These are phyloP conservation scores for Penicilliopsis zonata DNA, from an alignment of 495 filamentous ascomycete genomes.

Conservation along the genomic window DNA sequence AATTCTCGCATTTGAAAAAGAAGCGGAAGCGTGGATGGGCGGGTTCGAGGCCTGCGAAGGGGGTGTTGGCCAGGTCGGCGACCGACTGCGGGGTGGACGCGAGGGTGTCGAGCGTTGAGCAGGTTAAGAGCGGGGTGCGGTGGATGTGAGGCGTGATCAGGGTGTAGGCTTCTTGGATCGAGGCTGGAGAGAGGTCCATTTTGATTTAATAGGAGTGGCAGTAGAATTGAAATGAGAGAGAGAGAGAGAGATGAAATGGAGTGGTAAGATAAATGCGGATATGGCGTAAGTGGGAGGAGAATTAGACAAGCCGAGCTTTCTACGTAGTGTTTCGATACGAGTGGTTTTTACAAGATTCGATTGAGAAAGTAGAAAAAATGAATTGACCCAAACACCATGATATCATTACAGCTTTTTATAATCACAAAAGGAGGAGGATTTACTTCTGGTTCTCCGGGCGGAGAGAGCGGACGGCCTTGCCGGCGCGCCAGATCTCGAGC, in stretches of 20 bases:
- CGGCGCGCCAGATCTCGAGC: conserved; percentile 97
- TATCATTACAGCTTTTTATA: too few relatives aligned
- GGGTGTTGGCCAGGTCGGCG: conserved; percentile 40
- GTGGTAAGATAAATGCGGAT: too few relatives aligned
- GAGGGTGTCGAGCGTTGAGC: conserved; percentile 54
- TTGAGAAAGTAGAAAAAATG: too few relatives aligned
- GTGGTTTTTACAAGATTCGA: too few relatives aligned
- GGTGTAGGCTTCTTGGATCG: conserved; percentile 55
- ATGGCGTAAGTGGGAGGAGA: too few relatives aligned
- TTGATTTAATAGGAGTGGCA: too few relatives aligned
- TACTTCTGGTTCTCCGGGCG: conserved; percentile 91
- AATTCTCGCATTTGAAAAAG: conserved; percentile 96
- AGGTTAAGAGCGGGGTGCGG: conserved; percentile 72
- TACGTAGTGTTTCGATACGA: too few relatives aligned
- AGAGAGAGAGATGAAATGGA: too few relatives aligned
- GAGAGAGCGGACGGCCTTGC: conserved; percentile 90
- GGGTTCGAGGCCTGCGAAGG: conserved; percentile 44
- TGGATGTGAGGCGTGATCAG: conserved; percentile 70
- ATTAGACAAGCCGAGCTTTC: too few relatives aligned
- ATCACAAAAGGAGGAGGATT: too few relatives aligned
- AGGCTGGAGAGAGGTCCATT: conserved; percentile 50
- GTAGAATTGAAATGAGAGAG: too few relatives aligned
- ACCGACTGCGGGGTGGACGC: conserved; percentile 58
- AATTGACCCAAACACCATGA: too few relatives aligned
- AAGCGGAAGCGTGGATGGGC: conserved; percentile 57